Evolutionary conservation across 1,284 basidiomycete species (phyloP), one percentile per base, ranked within the genome.

Genomic region (Pseudozyma pruni): DNA sequence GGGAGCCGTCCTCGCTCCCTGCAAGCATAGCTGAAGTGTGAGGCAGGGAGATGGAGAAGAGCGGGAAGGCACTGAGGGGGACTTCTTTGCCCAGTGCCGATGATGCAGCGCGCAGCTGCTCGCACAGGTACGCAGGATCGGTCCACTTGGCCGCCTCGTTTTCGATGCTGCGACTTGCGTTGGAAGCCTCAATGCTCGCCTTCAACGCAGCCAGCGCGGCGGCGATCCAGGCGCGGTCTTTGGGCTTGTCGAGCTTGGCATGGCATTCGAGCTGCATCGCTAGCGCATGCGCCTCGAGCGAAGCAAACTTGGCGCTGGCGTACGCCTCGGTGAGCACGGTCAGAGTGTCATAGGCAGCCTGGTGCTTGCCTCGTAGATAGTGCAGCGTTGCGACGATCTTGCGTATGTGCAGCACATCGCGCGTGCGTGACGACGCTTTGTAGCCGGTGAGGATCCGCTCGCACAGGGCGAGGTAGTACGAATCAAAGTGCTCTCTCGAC

Each of bases 341-440:
- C 63, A 71, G 46, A 16, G 48, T 46, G 13, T 48, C 53, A 39
- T 52, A 58, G 1, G 62, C 64, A 16, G 46, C 16, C n/a, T 66
- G 34, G 60, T 63, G 38, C 20, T 48, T 38, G 32, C 42, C 25
- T 38, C 37, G 59, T 48, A 67, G 34, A 22, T 90, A 83, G 73
- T 96, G 91, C 19, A 98, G 87, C 8, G 90, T 90, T 0, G 93
- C 94, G 3, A 97, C 85, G 74, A 87, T 89, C 2, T 90, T 90
- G 75, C 93, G 91, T 41, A 96, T 84, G 75, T 90, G 90, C 38
- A 94, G 83, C 1, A 91, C 91, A 74, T 91, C 92, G 76, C 94
- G 91, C 44, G 89, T 87, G 45, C 93, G 88, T 5, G 90, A 90
- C 14, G 90, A 89, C 58, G 88, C 89, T 27, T 53, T 89, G 76